Conservation (phyloP, 2,329 filamentous ascomycete genomes). For the Sclerotinia subarctica region DNA sequence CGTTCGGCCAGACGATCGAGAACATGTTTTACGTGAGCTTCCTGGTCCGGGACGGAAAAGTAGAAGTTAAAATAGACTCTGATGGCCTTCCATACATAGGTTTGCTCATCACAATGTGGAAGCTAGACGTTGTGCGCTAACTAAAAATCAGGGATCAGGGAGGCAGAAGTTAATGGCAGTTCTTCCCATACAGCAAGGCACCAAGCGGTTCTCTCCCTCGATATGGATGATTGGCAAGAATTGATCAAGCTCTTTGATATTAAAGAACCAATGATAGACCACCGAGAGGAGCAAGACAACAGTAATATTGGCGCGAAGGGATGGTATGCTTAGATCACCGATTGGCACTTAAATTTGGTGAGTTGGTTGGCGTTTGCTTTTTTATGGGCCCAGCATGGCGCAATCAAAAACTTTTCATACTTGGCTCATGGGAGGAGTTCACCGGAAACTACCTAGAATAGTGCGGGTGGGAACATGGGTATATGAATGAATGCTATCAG, state of each 20-base stretch:
- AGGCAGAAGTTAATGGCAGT: slow-evolving; percentile 5
- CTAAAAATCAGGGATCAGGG: slow-evolving; percentile 21
- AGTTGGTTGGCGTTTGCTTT: background rate
- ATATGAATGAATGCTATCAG: background rate
- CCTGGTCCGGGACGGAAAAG: slow-evolving; percentile 79
- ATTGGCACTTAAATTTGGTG: background rate
- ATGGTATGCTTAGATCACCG: slow-evolving; percentile 36
- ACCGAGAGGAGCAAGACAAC: slow-evolving; percentile 57
- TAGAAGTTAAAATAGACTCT: slow-evolving; percentile 70
- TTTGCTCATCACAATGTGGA: slow-evolving; percentile 49
- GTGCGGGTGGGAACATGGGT: background rate
- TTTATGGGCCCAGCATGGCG: background rate
- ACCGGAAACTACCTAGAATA: background rate
- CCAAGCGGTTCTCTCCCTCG: slow-evolving; percentile 84
- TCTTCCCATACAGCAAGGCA: slow-evolving; percentile 51
- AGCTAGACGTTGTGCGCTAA: slow-evolving; percentile 29
- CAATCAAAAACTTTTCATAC: background rate
- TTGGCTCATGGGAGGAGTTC: background rate
- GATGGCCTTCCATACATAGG: slow-evolving; percentile 74
- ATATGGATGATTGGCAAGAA: slow-evolving; percentile 78
- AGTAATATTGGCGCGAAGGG: slow-evolving; percentile 32
- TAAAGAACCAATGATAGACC: slow-evolving; percentile 76
- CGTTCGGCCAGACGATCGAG: slow-evolving; percentile 92
- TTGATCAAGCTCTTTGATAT: slow-evolving; percentile 76
- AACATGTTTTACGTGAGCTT: slow-evolving; percentile 98